A percentile compares a stretch with the other conserved stretches of the same genome.
phyloP scores from a whole-genome alignment of 345 rosid genomes.

The Luvunga scandens region DNA sequence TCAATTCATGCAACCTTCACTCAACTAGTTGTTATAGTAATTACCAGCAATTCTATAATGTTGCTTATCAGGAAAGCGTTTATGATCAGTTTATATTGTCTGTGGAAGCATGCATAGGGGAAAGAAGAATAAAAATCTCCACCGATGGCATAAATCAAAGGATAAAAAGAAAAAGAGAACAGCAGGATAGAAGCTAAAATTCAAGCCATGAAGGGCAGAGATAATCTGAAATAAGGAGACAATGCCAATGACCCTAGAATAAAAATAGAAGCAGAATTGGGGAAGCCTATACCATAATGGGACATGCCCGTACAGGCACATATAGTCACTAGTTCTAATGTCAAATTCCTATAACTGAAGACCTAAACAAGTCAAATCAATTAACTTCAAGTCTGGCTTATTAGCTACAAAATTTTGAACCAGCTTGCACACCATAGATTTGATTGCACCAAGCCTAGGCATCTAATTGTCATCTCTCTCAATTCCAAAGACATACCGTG shows the following conservation, averaged over 20 bases:
- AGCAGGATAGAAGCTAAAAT: not conserved
- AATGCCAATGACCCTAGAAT: not conserved
- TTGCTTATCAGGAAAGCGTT: not conserved
- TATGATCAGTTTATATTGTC: not conserved
- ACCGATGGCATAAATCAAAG: not conserved
- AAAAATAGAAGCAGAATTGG: constrained; percentile 4
- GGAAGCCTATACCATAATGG: not conserved
- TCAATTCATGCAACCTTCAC: not conserved
- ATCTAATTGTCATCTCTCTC: not conserved
- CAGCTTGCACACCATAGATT: not conserved
- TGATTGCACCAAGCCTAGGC: not conserved
- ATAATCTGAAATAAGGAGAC: not conserved
- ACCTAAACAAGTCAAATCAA: not conserved
- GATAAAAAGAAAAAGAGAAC: not conserved
- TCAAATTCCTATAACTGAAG: not conserved
- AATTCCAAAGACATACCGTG: not conserved
- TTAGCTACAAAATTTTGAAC: not conserved
- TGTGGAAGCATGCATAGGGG: not conserved
- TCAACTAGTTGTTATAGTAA: not conserved
- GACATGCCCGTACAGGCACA: not conserved
- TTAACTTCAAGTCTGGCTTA: not conserved
- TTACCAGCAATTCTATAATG: not conserved
- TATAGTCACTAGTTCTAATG: not conserved
- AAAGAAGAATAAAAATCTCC: not conserved
- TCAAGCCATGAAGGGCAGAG: not conserved